phyloP scores from a whole-genome alignment of 805 yeast genomes.

The Lipomyces anomalus region DNA sequence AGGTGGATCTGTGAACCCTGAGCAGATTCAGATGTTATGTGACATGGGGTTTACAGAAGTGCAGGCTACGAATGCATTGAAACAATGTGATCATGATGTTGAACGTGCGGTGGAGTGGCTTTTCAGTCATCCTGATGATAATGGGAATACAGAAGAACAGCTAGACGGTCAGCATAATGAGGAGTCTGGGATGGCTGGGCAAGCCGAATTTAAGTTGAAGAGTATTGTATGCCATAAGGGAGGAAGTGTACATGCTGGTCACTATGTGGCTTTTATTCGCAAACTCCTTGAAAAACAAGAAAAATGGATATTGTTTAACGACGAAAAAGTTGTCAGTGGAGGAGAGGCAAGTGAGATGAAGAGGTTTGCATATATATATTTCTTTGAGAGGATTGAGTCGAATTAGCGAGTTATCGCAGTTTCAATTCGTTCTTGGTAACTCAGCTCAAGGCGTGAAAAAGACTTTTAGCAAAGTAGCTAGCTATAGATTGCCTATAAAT shows the following conservation, averaged over 20 bases:
- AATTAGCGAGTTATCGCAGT: not conserved
- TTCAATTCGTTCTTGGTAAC: too few relatives aligned
- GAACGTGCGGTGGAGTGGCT: constrained; percentile 90
- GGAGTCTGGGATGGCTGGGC: constrained; percentile 21
- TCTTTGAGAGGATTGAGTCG: constrained; percentile 32
- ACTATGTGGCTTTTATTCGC: constrained; percentile 73
- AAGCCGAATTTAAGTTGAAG: constrained; percentile 45
- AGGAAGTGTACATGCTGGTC: constrained; percentile 83
- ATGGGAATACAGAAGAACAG: constrained; percentile 18
- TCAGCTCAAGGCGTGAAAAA: too few relatives aligned
- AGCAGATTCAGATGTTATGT: constrained; percentile 43
- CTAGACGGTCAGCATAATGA: constrained; percentile 26
- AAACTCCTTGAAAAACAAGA: constrained; percentile 38
- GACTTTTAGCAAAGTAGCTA: too few relatives aligned
- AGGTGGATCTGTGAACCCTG: constrained; percentile 27
- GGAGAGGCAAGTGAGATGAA: constrained; percentile 41
- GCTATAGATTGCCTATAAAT: too few relatives aligned
- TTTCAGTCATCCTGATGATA: constrained; percentile 66
- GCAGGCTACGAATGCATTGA: constrained; percentile 68
- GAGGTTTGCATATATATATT: constrained; percentile 45
- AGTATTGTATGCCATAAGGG: constrained; percentile 88
- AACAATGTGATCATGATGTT: constrained; percentile 47
- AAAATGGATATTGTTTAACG: constrained; percentile 76
- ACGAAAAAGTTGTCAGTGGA: constrained; percentile 70
- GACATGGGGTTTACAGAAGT: constrained; percentile 74